Evolutionary conservation across 2,329 filamentous ascomycete genomes (phyloP), one percentile per base, ranked within the genome.

Genomic region (Pseudogymnoascus sp.): DNA sequence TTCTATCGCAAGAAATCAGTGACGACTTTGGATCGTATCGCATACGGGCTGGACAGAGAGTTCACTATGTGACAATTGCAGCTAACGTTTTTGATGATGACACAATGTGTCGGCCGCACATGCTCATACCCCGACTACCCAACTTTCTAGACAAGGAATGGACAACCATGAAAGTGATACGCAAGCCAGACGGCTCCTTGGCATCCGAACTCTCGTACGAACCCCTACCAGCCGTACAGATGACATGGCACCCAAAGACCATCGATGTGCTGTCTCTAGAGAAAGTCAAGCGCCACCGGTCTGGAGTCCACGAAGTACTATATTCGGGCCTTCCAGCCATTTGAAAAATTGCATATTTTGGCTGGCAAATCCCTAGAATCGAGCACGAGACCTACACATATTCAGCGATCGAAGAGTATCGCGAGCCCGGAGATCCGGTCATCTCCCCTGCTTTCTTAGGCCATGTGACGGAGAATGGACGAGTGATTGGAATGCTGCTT

Each of bases 401-500:
- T 58, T 60, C 26, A 35, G 13, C 15, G n/a, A 9, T 54, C 11
- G 60, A 61, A 26, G 29, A 54, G 29, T 54, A 54, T 10, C 29
- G 26, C 29, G 15, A 33, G n/a, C 47, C 47, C 2, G 9, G 5
- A 17, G 50, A 50, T 59, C 35, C 29, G 6, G 44, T 36, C 17
- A 59, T 75, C 29, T 71, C 70, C 15, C 71, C 72, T 8, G 66
- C 63, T 41, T 75, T 76, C 65, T 66, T 76, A 29, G 72, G 64
- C 47, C 71, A 75, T 66, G 57, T 76, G 50, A 67, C 68, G 44
- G 72, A 75, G 67, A 65, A 71, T 59, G 71, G 71, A 60, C 69
- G 72, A 17, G 65, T 74, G 41, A 71, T 74, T 26, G 73, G 74
- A 8, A 71, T 76, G 63, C 61, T 76, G 29, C 57, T 74, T 60